Evolutionary conservation across 768 basidiomycete genomes (phyloP).

Genomic region (Tubosaeta sp.): DNA sequence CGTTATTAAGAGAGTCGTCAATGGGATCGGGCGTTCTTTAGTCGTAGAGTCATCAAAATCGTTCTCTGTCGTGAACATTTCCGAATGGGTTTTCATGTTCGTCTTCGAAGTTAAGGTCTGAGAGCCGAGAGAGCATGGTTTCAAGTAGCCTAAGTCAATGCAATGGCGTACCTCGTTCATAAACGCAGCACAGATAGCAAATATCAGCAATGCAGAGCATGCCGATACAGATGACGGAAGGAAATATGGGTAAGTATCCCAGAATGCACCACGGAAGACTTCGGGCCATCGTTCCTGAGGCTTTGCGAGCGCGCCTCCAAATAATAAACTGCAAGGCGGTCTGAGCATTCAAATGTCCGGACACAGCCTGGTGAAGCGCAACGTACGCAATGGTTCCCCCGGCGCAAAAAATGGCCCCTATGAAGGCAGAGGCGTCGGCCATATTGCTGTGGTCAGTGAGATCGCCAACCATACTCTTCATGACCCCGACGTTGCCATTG

Average conservation of each 20-base stretch:
- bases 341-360: background rate
- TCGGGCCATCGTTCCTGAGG: too few species aligned
- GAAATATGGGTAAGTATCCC: too few species aligned
- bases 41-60: background rate
- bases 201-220: conserved; percentile 8
- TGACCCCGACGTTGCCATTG: conserved; percentile 32
- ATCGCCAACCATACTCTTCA: too few species aligned
- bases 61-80: background rate
- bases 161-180: conserved; percentile 29
- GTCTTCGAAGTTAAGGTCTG: conserved; percentile 23
- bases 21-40: conserved; percentile 13
- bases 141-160: background rate
- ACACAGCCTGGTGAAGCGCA: too few species aligned
- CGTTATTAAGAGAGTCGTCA: conserved; percentile 24
- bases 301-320: too few species aligned
- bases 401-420: background rate
- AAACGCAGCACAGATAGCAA: conserved; percentile 17
- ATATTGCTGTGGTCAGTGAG: conserved; percentile 23
- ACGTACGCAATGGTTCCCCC: conserved; percentile 4
- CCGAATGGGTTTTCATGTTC: background rate
- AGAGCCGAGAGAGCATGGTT: background rate
- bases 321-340: conserved; percentile 23
- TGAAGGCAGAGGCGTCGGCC: conserved; percentile 32
- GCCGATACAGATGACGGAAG: conserved; percentile 11
- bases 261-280: too few species aligned